These are phyloP conservation scores for Microbotryomycetes sp. DNA, from an alignment of 1,284 basidiomycete genomes.

Conservation along the genomic window DNA sequence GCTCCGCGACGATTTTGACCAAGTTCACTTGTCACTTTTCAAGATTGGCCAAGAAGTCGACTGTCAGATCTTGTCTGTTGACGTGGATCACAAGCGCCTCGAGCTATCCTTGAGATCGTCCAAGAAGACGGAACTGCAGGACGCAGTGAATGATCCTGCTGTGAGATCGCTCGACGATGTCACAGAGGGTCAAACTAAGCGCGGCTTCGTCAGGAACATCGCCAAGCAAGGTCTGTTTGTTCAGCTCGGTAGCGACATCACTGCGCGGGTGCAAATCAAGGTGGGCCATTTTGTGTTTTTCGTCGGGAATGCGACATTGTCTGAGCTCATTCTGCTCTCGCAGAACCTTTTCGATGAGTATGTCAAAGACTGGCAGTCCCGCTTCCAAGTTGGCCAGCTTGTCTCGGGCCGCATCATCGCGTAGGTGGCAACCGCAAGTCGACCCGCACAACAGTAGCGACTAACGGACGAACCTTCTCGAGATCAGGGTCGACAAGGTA, in stretches of 20 bases:
- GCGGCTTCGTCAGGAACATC: conserved; percentile 85
- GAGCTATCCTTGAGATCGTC: conserved; percentile 73
- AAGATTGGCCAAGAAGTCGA: conserved; percentile 19
- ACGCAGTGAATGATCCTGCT: conserved; percentile 60
- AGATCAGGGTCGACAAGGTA: conserved; percentile 57
- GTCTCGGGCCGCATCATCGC: conserved; percentile 77
- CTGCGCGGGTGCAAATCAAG: conserved; percentile 87
- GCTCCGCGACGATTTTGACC: conserved; percentile 63
- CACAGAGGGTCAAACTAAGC: conserved; percentile 59
- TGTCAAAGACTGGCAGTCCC: conserved; percentile 88
- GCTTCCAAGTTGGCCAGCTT: conserved; percentile 72
- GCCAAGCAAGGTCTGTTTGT: conserved; percentile 88
- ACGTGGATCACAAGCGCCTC: conserved; percentile 50
- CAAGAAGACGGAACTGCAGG: conserved; percentile 53
- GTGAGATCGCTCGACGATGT: conserved; percentile 61
- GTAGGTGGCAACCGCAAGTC: conserved; percentile 45
- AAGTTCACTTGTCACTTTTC: conserved; percentile 40
- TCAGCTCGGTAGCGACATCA: conserved; percentile 68
- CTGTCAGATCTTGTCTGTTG: conserved; percentile 24
- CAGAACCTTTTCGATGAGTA: conserved; percentile 52
- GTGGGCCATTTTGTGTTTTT: conserved; percentile 46
- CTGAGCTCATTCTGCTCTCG: conserved; percentile 12
- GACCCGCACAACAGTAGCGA: not conserved
- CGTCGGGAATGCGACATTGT: conserved; percentile 11
- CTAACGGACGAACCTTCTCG: conserved; percentile 6